Percentiles rank a stretch among this genome's conserved stretches.
Evolutionary conservation across 1,284 basidiomycete genomes (phyloP).

Genomic region (Amylostereum areolatum): DNA sequence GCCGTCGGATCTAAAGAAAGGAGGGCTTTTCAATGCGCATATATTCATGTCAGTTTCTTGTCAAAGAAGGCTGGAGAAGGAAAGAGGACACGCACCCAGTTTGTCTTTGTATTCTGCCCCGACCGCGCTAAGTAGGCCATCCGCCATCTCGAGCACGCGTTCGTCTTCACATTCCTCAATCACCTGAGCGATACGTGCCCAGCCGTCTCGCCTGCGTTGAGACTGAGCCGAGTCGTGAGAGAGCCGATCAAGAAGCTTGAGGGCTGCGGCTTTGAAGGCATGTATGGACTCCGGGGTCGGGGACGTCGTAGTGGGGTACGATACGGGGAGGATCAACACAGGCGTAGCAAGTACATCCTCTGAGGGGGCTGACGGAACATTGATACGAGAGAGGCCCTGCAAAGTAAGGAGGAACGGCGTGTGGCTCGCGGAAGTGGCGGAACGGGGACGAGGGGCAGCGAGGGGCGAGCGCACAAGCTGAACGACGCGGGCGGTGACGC

Average conservation of each 20-base stretch:
- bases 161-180: slow-evolving; percentile 57
- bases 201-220: slow-evolving; percentile 48
- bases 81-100: slow-evolving; percentile 43
- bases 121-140: slow-evolving; percentile 61
- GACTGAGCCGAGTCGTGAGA: slow-evolving; percentile 53
- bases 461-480: slow-evolving; percentile 57
- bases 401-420: slow-evolving; percentile 54
- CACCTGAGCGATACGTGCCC: slow-evolving; percentile 57
- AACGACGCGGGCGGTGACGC: slow-evolving; percentile 51
- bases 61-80: background rate
- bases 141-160: slow-evolving; percentile 64
- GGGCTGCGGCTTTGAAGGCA: slow-evolving; percentile 61
- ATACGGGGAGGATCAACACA: slow-evolving; percentile 36
- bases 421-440: slow-evolving; percentile 30
- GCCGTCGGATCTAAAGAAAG: slow-evolving; percentile 51
- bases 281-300: slow-evolving; percentile 51
- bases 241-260: slow-evolving; percentile 60
- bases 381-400: slow-evolving; percentile 58
- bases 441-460: too few species aligned
- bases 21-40: slow-evolving; percentile 44
- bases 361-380: slow-evolving; percentile 28
- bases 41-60: too few species aligned
- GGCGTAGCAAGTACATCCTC: slow-evolving; percentile 20
- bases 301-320: slow-evolving; percentile 34
- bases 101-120: slow-evolving; percentile 63